Percentiles rank a stretch among this genome's conserved stretches.
These are phyloP conservation scores for Persicaria tinctoria DNA, from an alignment of 148 eudicot species.

Conservation along the genomic window DNA sequence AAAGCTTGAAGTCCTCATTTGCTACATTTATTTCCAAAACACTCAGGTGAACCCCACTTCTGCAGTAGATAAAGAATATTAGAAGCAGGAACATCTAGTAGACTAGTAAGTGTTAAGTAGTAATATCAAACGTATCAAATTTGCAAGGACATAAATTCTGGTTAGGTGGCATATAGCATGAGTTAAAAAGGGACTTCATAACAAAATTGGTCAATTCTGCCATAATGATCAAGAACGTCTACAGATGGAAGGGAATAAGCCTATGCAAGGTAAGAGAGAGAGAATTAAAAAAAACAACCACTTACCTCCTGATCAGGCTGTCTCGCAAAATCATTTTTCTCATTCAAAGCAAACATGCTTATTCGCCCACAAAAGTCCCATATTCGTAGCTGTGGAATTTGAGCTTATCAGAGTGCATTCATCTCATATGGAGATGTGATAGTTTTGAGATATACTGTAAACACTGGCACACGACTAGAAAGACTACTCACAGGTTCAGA, in stretches of 20 bases:
- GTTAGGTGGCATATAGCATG: background rate
- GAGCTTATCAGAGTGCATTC: conserved; percentile 15
- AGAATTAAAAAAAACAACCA: background rate
- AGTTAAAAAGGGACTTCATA: background rate
- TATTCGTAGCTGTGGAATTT: conserved; percentile 54
- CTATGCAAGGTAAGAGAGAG: background rate
- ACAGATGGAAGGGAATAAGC: too few species aligned
- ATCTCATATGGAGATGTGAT: background rate
- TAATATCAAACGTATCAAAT: background rate
- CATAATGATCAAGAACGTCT: too few species aligned
- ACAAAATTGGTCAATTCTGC: background rate
- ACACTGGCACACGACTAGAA: background rate
- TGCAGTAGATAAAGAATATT: background rate
- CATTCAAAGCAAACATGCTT: conserved; percentile 35
- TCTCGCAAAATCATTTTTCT: conserved; percentile 39
- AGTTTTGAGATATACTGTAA: background rate
- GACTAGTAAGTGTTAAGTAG: background rate
- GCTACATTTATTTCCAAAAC: background rate
- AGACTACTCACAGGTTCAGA: conserved; percentile 52
- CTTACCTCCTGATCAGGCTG: conserved; percentile 74
- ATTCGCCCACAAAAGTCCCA: conserved; percentile 91
- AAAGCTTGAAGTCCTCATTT: background rate
- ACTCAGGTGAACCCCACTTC: background rate
- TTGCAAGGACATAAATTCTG: background rate
- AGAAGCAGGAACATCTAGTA: background rate